These are phyloP conservation scores for Plasmodium fragile DNA, from an alignment of 169 alveolate species.

Conservation along the genomic window DNA sequence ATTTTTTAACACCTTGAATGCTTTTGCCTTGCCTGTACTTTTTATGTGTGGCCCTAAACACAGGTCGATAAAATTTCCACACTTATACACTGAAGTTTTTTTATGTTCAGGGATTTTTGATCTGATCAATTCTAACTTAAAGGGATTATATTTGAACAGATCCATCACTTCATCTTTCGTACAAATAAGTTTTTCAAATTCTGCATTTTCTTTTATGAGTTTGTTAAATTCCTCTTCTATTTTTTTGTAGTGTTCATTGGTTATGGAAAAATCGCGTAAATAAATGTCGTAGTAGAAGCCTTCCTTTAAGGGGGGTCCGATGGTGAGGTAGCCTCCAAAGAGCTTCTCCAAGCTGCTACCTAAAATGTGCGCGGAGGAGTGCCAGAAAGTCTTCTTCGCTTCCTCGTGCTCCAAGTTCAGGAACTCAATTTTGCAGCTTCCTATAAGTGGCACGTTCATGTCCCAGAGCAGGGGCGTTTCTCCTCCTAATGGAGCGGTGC, in stretches of 20 bases:
- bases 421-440: conserved; percentile 93
- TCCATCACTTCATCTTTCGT: conserved; percentile 98
- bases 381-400: conserved; percentile 98
- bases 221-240: conserved; percentile 75
- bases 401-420: conserved; percentile 94
- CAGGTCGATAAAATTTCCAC: conserved; percentile 98
- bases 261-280: conserved; percentile 91
- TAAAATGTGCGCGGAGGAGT: conserved; percentile 97
- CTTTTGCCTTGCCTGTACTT: conserved; percentile 94
- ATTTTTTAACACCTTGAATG: conserved; percentile 95
- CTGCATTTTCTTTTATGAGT: conserved; percentile 90
- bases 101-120: conserved; percentile 96
- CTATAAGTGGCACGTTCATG: conserved; percentile 96
- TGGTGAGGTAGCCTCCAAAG: conserved; percentile 97
- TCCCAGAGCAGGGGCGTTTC: conserved; percentile 92
- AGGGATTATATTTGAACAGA: conserved; percentile 97
- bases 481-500: not conserved
- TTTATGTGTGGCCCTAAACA: conserved; percentile 99
- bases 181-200: conserved; percentile 95
- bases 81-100: conserved; percentile 96
- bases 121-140: conserved; percentile 96
- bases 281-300: conserved; percentile 99
- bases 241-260: conserved; percentile 78
- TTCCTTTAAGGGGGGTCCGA: conserved; percentile 96
- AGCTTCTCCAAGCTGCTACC: conserved; percentile 95